Evolutionary conservation across 441 rosid genomes (phyloP).

Genomic region (Populus hybrid): DNA sequence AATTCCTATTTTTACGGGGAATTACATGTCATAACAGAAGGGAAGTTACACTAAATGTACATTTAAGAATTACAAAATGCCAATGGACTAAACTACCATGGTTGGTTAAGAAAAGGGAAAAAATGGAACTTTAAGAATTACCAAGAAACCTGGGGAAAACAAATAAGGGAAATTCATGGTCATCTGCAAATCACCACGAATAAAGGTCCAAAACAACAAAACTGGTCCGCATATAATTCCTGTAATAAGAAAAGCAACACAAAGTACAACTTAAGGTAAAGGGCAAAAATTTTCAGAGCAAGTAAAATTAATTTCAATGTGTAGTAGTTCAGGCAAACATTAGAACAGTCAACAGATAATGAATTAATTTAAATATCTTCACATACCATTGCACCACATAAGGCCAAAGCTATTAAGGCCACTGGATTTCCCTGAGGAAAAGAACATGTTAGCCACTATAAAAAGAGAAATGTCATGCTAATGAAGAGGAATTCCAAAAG

Average conservation of each 20-base stretch:
- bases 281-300: neutral
- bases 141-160: constrained; percentile 83
- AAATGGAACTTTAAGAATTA: constrained; percentile 20
- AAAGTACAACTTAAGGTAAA: constrained; percentile 1
- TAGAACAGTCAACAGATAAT: neutral
- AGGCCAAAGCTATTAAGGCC: constrained; percentile 98
- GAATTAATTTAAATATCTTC: constrained; percentile 12
- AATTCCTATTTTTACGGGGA: neutral
- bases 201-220: constrained; percentile 76
- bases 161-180: constrained; percentile 62
- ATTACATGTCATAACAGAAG: neutral
- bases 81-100: neutral
- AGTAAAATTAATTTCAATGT: constrained; percentile 5
- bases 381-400: constrained; percentile 96
- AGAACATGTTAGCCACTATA: constrained; percentile 11
- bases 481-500: constrained; percentile 10
- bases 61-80: neutral
- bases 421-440: constrained; percentile 77
- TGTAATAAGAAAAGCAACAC: constrained; percentile 29
- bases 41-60: neutral
- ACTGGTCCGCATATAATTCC: constrained; percentile 82
- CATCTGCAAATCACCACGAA: constrained; percentile 68
- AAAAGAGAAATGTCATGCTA: constrained; percentile 13
- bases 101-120: neutral
- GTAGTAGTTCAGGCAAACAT: neutral